Evolutionary conservation across 192 early-diverging fungal species (phyloP), one percentile per base, ranked within the genome.

Genomic region (Phycomyces blakesleeanus): DNA sequence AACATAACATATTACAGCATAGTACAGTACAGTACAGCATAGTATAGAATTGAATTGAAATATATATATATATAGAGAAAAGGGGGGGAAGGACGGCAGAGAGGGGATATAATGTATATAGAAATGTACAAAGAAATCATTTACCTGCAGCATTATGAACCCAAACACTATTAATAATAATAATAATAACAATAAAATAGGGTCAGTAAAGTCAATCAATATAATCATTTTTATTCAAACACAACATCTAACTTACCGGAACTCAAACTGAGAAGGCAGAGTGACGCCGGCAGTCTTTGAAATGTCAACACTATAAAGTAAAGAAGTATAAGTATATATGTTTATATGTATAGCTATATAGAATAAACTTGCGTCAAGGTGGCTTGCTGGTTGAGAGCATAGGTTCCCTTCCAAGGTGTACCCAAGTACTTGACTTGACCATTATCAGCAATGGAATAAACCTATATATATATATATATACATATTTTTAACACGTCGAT

Each of bases 251-350:
- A n/a, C 18, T 47, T 47, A 12, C 44, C 44, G 71, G 55, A 72
- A 63, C 56, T 72, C 71, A 72, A 72, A 72, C 39, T 72, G 71
- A 25, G 53, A 58, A 58, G 71, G 71, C 26, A 63, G 56, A 42
- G 57, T 63, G 55, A 72, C 40, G 15, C 40, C 40, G 44, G 51
- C 53, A 12, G 34, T 25, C 61, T 72, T 72, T 51, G 64, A 57
- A 37, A 72, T 41, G 42, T 72, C 56, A n/a, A 72, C 71, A 57
- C 71, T 72, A 39, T 24, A 56, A 20, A 59, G 16, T 20, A 26
- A 21, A n/a, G 18, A 47, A 12, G 44, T 14, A 41, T 41, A 41
- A 41, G 40, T 6, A 10, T 6, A 55, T 21, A 54, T 37, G 22
- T 20, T 47, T 29, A 14, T 50, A 51, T 10, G 40, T n/a, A n/a